phyloP scores from a whole-genome alignment of 805 yeast genomes.

The Vanderwaltozyma yarrowii region DNA sequence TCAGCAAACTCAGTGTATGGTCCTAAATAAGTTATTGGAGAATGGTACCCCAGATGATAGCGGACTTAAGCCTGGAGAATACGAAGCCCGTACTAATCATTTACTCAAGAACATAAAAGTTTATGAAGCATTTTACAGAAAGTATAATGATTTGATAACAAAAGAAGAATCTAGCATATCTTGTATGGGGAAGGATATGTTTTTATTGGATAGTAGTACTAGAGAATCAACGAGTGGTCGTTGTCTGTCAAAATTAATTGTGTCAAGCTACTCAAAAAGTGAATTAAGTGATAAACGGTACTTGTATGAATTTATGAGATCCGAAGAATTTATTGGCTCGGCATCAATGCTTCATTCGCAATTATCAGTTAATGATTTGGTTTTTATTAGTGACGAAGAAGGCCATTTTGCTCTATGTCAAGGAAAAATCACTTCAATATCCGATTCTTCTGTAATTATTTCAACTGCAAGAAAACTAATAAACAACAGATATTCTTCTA shows the following conservation, averaged over 20 bases:
- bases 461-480: constrained; percentile 45
- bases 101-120: constrained; percentile 26
- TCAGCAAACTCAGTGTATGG: constrained; percentile 51
- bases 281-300: constrained; percentile 22
- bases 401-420: constrained; percentile 69
- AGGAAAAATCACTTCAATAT: constrained; percentile 44
- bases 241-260: constrained; percentile 42
- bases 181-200: constrained; percentile 47
- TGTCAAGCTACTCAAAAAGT: constrained; percentile 25
- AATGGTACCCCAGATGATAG: constrained; percentile 44
- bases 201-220: constrained; percentile 41
- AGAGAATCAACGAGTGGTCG: constrained; percentile 55
- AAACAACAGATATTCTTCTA: constrained; percentile 19
- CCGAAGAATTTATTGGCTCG: constrained; percentile 1
- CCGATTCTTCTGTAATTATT: constrained; percentile 36
- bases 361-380: constrained; percentile 46
- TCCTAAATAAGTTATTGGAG: constrained; percentile 48
- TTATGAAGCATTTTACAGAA: constrained; percentile 48
- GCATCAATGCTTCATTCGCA: constrained; percentile 34
- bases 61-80: constrained; percentile 42
- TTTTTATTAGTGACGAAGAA: constrained; percentile 66
- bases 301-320: constrained; percentile 41
- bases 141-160: constrained; percentile 66
- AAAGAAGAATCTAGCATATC: constrained; percentile 58
- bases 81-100: constrained; percentile 41